phyloP scores from a whole-genome alignment of 1,139 yeast species.

The Hyphopichia fennica region DNA sequence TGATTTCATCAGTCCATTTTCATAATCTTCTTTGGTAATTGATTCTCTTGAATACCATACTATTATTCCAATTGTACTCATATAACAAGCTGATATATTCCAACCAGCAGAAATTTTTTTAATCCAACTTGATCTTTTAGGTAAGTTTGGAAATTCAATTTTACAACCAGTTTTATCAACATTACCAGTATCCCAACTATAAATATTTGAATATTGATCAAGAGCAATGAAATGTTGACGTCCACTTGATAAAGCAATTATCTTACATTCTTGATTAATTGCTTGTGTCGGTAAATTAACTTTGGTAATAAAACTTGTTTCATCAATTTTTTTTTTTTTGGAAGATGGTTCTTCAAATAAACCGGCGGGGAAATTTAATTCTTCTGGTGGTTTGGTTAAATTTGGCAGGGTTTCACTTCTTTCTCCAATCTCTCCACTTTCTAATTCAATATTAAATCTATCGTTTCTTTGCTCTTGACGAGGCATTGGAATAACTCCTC shows the following conservation, averaged over 20 bases:
- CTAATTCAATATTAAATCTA: no score
- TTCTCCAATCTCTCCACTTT: neutral
- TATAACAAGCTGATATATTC: constrained; percentile 56
- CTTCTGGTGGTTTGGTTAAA: constrained; percentile 20
- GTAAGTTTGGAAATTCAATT: constrained; percentile 36
- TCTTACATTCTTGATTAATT: constrained; percentile 18
- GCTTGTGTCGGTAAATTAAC: constrained; percentile 22
- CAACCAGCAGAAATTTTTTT: constrained; percentile 67
- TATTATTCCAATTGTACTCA: constrained; percentile 54
- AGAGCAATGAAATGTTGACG: constrained; percentile 66
- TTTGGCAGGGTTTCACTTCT: constrained; percentile 15
- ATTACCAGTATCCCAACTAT: constrained; percentile 64
- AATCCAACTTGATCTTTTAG: constrained; percentile 15
- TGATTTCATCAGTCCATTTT: constrained; percentile 15
- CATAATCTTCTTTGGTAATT: constrained; percentile 22
- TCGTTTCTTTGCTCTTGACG: constrained; percentile 5
- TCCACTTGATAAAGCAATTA: constrained; percentile 61
- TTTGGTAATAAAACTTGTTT: constrained; percentile 30
- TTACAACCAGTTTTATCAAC: constrained; percentile 45
- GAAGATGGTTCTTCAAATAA: neutral
- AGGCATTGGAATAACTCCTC: constrained; percentile 8
- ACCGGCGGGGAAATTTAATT: constrained; percentile 14
- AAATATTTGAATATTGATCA: constrained; percentile 50
- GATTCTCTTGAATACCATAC: constrained; percentile 57
- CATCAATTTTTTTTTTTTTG: constrained; percentile 15